Evolutionary conservation across 2,329 filamentous ascomycete species (phyloP).

Genomic region (Akanthomyces dipterigenus): DNA sequence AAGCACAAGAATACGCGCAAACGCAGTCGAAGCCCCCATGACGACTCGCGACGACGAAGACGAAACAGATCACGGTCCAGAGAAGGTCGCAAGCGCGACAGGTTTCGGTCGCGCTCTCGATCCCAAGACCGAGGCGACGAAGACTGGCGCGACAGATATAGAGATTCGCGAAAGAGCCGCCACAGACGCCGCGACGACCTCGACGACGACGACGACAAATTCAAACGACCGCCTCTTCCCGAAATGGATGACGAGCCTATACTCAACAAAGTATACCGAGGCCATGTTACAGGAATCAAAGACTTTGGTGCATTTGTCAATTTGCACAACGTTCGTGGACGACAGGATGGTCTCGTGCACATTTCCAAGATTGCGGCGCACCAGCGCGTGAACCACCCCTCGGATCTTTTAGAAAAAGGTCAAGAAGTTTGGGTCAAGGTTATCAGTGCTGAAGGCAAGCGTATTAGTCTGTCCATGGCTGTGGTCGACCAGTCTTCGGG

Average conservation of each 20-base stretch:
- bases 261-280: constrained; percentile 82
- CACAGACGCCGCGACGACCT: constrained; percentile 34
- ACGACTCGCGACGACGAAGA: constrained; percentile 38
- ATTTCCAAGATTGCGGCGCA: constrained; percentile 83
- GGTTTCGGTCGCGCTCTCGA: constrained; percentile 31
- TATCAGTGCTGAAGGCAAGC: constrained; percentile 71
- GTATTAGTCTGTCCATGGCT: constrained; percentile 91
- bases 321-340: constrained; percentile 76
- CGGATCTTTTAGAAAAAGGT: constrained; percentile 72
- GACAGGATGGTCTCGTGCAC: constrained; percentile 89
- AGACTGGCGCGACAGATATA: constrained; percentile 35
- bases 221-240: constrained; percentile 58
- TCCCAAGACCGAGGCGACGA: constrained; percentile 36
- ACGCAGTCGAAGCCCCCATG: constrained; percentile 52
- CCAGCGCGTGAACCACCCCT: constrained; percentile 83
- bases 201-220: constrained; percentile 49
- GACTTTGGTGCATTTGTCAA: constrained; percentile 96
- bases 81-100: constrained; percentile 32
- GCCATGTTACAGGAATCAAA: constrained; percentile 84
- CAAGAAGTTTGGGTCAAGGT: constrained; percentile 93
- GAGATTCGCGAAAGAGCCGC: constrained; percentile 25
- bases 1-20: constrained; percentile 45
- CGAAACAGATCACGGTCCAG: constrained; percentile 35
- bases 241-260: constrained; percentile 79
- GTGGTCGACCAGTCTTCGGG: constrained; percentile 90